Conservation (phyloP, 345 rosid genomes). For the Salix udensis region DNA sequence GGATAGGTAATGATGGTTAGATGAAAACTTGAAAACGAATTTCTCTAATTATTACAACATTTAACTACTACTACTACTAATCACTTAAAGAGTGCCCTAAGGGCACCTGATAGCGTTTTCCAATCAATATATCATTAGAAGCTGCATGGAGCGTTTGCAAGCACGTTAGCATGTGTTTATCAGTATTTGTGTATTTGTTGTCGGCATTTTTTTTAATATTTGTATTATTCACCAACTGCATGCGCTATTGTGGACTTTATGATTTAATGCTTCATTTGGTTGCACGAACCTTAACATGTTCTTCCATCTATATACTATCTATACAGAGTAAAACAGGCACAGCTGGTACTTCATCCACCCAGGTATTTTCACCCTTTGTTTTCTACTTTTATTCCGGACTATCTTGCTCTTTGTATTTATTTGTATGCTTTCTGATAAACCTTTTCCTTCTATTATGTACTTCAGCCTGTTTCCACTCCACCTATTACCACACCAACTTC, state of each 20-base stretch:
- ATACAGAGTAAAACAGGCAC: conserved; percentile 71
- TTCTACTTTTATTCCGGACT: conserved; percentile 1
- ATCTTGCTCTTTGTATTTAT: neutral
- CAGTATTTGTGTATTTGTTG: too few species aligned
- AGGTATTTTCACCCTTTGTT: conserved; percentile 33
- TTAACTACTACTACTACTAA: too few species aligned
- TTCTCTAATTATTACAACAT: neutral
- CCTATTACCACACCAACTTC: conserved; percentile 34
- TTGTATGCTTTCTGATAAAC: conserved; percentile 3
- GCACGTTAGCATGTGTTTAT: too few species aligned
- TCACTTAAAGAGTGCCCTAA: too few species aligned
- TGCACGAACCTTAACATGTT: neutral
- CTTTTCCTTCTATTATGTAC: conserved; percentile 7
- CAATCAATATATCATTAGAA: too few species aligned
- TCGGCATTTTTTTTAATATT: too few species aligned
- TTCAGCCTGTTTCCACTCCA: conserved; percentile 52
- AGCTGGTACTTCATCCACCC: conserved; percentile 53
- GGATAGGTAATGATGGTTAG: too few species aligned
- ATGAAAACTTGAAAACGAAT: neutral
- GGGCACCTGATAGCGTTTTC: too few species aligned
- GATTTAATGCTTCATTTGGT: too few species aligned
- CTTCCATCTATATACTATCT: conserved; percentile 2
- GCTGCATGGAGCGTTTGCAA: too few species aligned
- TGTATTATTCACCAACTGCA: too few species aligned
- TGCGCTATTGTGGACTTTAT: too few species aligned